These are phyloP conservation scores for Glycyrrhiza uralensis DNA, from an alignment of 306 rosid species.

Conservation along the genomic window DNA sequence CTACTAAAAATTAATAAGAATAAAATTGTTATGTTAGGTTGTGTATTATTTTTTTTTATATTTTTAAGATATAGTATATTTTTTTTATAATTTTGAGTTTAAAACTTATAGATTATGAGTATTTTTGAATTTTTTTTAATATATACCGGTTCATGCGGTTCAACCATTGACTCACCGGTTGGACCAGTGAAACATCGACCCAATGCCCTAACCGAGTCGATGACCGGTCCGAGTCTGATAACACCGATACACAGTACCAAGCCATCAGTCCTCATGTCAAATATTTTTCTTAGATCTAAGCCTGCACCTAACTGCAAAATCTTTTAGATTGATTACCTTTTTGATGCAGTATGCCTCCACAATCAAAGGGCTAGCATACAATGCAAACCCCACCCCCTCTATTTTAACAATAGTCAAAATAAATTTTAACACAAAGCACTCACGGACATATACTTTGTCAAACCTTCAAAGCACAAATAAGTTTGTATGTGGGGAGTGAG, in stretches of 20 bases:
- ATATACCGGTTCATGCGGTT: too few species aligned
- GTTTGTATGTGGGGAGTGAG: neutral
- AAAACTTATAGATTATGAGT: too few species aligned
- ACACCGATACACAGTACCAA: neutral
- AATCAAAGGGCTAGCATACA: neutral
- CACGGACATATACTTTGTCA: neutral
- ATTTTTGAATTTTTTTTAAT: too few species aligned
- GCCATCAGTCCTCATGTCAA: neutral
- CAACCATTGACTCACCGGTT: too few species aligned
- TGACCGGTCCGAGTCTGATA: too few species aligned
- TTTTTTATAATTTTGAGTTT: too few species aligned
- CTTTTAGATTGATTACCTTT: neutral
- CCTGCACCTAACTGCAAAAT: neutral
- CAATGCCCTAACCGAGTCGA: too few species aligned
- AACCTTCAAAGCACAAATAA: neutral
- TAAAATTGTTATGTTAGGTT: too few species aligned
- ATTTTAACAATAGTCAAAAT: neutral
- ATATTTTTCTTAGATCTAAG: neutral
- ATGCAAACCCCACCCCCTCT: neutral
- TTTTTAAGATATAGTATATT: too few species aligned
- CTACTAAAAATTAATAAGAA: too few species aligned
- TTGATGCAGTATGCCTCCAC: neutral
- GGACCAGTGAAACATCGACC: too few species aligned
- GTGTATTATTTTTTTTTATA: too few species aligned
- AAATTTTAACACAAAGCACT: neutral